Evolutionary conservation across 2,329 filamentous ascomycete species (phyloP).

Genomic region (Pseudocercospora cruenta): DNA sequence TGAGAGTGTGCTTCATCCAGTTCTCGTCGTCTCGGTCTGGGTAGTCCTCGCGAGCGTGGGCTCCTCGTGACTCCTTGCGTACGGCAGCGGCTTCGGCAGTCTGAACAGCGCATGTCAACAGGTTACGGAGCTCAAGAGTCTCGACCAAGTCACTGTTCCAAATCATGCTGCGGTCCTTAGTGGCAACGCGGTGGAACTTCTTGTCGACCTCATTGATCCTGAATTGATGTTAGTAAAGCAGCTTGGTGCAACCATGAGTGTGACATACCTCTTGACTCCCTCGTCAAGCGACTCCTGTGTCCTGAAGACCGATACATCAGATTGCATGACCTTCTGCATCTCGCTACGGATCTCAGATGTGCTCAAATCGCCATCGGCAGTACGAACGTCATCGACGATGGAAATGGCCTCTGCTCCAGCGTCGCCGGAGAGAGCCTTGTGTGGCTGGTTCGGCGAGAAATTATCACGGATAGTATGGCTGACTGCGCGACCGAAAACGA

Average conservation of each 20-base stretch:
- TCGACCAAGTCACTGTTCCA: conserved; percentile 98
- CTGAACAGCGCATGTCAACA: conserved; percentile 95
- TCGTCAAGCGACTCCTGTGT: conserved; percentile 92
- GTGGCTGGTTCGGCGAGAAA: conserved; percentile 79
- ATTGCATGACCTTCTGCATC: conserved; percentile 99
- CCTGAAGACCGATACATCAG: conserved; percentile 94
- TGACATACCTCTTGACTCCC: conserved; percentile 70
- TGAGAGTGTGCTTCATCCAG: conserved; percentile 99
- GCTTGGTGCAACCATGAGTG: too few relatives aligned
- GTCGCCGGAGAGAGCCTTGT: conserved; percentile 79
- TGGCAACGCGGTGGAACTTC: conserved; percentile 80
- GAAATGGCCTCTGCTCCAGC: conserved; percentile 86
- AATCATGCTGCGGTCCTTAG: conserved; percentile 98
- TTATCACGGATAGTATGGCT: conserved; percentile 97
- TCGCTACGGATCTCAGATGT: conserved; percentile 85
- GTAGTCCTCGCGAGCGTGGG: conserved; percentile 95
- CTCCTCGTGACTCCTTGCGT: conserved; percentile 95
- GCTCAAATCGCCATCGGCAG: conserved; percentile 78
- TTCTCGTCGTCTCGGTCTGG: conserved; percentile 92
- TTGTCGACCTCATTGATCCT: conserved; percentile 80
- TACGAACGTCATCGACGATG: conserved; percentile 83
- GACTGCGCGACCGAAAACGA: conserved; percentile 96
- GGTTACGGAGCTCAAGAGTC: conserved; percentile 91
- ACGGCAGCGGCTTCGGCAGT: conserved; percentile 88
- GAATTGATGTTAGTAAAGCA: conserved; percentile 25